Conservation (phyloP, 768 basidiomycete genomes). For the Lactarius trivialis region DNA sequence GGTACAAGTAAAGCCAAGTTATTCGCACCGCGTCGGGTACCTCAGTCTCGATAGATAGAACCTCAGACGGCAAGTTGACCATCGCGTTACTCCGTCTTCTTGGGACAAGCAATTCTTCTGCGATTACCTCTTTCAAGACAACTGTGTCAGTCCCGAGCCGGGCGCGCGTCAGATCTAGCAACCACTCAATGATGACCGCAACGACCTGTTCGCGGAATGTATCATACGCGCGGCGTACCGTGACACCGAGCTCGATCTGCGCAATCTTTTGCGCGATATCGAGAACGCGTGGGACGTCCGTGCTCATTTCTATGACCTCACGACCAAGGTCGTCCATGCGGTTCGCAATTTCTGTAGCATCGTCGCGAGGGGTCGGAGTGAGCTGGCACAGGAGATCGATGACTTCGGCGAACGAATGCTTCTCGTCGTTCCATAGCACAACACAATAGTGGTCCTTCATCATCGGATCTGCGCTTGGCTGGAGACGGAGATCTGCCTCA, state of each 20-base stretch:
- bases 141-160: constrained; percentile 61
- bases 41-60: constrained; percentile 32
- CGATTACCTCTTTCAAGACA: constrained; percentile 65
- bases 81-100: constrained; percentile 47
- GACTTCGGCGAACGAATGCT: constrained; percentile 88
- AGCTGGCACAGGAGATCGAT: constrained; percentile 62
- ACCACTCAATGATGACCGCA: constrained; percentile 80
- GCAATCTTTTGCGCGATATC: constrained; percentile 73
- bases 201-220: constrained; percentile 84
- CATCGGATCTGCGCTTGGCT: constrained; percentile 73
- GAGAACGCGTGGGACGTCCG: constrained; percentile 47
- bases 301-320: constrained; percentile 74
- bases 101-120: constrained; percentile 58
- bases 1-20: constrained; percentile 74
- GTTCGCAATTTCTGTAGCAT: constrained; percentile 50
- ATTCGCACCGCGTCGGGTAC: constrained; percentile 50
- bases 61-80: constrained; percentile 35
- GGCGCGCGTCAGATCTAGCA: constrained; percentile 71
- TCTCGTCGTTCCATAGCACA: constrained; percentile 95
- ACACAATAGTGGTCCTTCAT: constrained; percentile 75
- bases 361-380: constrained; percentile 44
- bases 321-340: constrained; percentile 75
- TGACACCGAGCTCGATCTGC: constrained; percentile 88
- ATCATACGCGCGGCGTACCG: constrained; percentile 79
- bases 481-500: constrained; percentile 64